Base-by-base conservation (phyloP, 768 basidiomycete genomes). In the Suillus weaverae region DNA sequence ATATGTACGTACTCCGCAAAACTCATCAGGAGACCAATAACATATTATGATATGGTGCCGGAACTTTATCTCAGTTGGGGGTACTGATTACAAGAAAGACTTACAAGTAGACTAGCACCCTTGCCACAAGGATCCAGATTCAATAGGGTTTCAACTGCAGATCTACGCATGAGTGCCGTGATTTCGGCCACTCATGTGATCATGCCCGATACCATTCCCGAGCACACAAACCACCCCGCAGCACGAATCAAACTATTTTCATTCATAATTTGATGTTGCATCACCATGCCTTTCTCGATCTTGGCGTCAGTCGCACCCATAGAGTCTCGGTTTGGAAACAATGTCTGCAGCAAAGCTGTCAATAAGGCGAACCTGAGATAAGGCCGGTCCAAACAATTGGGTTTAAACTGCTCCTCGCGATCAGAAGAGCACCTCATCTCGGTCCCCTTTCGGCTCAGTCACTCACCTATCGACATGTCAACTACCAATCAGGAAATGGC, bases 181-280 rank as follows among this genome's bases (percentile, higher is more conserved):
- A 35, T n/a, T 3, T 38, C 36, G 56, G 56, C 8, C 36, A 39
- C 7, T 18, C 35, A 22, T 14, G 26, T 39, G 36, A 26, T 8
- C 56, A 57, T 57, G 56, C 56, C 56, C 56, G 54, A 55, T 5
- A 3, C 33, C 54, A 22, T 55, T 7, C 33, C 54, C 54, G 56
- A 56, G 35, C n/a, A 14, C 16, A 20, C 18, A 33, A 33, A 53
- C 20, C 20, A 8, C 18, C 20, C 35, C 35, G n/a, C 7, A 16
- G 16, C 14, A 36, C 22, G 8, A 26, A 36, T 38, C n/a, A 56
- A 26, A 56, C n/a, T n/a, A n/a, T n/a, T 8, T 38, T 38, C 13
- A 38, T 22, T 16, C 16, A 3, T 36, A 8, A 7, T 55, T 55
- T 13, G 32, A 54, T 10, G 32, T n/a, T 33, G 53, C 32, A 4